A percentile compares a stretch with the other conserved stretches of the same genome.
phyloP scores from a whole-genome alignment of 176 grass and related monocot genomes.

The Zea luxurians region DNA sequence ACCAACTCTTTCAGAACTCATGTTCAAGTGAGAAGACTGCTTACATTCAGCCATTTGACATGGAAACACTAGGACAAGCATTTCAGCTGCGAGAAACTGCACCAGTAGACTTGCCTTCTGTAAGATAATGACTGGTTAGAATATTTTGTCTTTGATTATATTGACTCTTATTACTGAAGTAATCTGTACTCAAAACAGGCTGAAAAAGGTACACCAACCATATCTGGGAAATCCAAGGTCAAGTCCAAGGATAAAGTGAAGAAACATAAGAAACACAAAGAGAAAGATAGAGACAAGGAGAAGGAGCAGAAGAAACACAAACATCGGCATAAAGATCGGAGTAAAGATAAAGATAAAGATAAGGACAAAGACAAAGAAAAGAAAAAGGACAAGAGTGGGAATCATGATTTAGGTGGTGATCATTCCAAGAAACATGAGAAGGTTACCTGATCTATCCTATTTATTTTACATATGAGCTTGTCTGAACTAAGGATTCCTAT shows the following conservation, averaged over 20 bases:
- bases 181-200: constrained; percentile 46
- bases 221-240: constrained; percentile 68
- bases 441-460: constrained; percentile 43
- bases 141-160: constrained; percentile 16
- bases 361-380: constrained; percentile 71
- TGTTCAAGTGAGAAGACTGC: constrained; percentile 52
- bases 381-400: constrained; percentile 83
- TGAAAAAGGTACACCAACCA: constrained; percentile 84
- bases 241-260: constrained; percentile 83
- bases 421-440: constrained; percentile 89
- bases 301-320: constrained; percentile 99
- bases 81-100: constrained; percentile 72
- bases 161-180: constrained; percentile 16
- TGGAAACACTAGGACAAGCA: constrained; percentile 61
- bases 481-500: neutral
- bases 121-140: constrained; percentile 45
- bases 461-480: constrained; percentile 5
- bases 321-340: constrained; percentile 88
- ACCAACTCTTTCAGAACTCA: constrained; percentile 61
- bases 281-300: constrained; percentile 81
- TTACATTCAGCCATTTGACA: constrained; percentile 65
- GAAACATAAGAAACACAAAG: constrained; percentile 88
- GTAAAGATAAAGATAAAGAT: constrained; percentile 83
- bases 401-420: constrained; percentile 74
- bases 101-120: constrained; percentile 70